Base-by-base conservation (phyloP, 108 stramenopile genomes). In the Nitzschia sp. region DNA sequence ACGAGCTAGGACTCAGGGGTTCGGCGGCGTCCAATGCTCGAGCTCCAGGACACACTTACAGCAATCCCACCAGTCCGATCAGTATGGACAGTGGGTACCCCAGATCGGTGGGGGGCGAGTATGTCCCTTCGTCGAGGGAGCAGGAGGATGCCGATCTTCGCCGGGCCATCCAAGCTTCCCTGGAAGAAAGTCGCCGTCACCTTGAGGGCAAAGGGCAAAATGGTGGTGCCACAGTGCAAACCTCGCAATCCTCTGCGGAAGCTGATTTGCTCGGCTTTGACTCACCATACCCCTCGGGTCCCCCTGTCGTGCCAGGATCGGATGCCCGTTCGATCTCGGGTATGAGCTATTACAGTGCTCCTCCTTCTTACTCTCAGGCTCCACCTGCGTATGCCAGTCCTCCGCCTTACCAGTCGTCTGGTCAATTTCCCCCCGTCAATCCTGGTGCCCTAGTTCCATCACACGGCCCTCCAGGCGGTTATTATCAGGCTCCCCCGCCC, bases 81-180 rank as follows among this genome's bases (percentile, higher is more conserved):
- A 48, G 74, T 65, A 54, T 26, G 25, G 49, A 58, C 8, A 31
- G 35, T 65, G 66, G 80, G 64, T 38, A 73, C 76, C 66, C 59
- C 21, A 33, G 71, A 74, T 51, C 79, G 76, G 64, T 62, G 67
- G 48, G 69, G 59, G 38, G 18, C 24, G 49, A 58, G 6, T 30
- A 26, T 59, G 66, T 47, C 17, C 77, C 81, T 21, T 28, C 34
- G 0, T 46, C 62, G 8, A 46, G 45, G 19, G 51, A 55, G 13
- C 29, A 87, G 72, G 91, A 93, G 73, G 85, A 89, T 30, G 88
- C 82, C 0, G 86, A 88, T 65, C 63, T 93, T 2, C 80, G 85
- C 13, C 65, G 77, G 48, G 91, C 91, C 24, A 90, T 93, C 64
- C 80, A 84, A 59, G 83, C 79, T 2, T 90, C 89, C 38, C 48